These are phyloP conservation scores for Monascus purpureus DNA, from an alignment of 495 filamentous ascomycete genomes.

Conservation along the genomic window DNA sequence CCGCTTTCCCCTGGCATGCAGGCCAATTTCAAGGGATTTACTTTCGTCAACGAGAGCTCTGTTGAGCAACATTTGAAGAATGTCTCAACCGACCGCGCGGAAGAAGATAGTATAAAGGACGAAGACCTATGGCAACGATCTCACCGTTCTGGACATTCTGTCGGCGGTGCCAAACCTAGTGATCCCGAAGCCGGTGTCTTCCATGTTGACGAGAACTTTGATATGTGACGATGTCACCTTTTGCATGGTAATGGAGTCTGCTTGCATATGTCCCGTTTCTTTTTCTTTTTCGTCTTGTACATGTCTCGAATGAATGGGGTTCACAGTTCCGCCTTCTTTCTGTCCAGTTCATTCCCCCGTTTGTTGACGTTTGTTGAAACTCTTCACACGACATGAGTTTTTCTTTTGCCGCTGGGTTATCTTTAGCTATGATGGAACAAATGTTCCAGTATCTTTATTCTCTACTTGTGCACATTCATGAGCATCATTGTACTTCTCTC, in stretches of 20 bases:
- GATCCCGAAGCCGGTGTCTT: conserved; percentile 54
- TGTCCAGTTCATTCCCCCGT: background rate
- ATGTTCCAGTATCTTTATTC: background rate
- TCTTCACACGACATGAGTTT: conserved; percentile 13
- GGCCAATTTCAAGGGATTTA: conserved; percentile 96
- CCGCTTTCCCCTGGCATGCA: conserved; percentile 90
- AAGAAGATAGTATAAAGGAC: conserved; percentile 53
- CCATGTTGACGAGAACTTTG: conserved; percentile 57
- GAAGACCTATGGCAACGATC: conserved; percentile 29
- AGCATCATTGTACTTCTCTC: background rate
- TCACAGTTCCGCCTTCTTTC: background rate
- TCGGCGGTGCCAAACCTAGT: conserved; percentile 39
- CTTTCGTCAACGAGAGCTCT: conserved; percentile 92
- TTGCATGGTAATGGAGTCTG: conserved; percentile 3
- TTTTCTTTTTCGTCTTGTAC: conserved; percentile 15
- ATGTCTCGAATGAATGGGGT: conserved; percentile 16
- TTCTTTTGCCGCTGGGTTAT: conserved; percentile 2
- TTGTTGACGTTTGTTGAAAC: background rate
- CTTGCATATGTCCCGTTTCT: conserved; percentile 11
- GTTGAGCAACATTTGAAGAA: conserved; percentile 78
- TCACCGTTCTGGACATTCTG: conserved; percentile 21
- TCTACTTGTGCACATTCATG: too few species aligned
- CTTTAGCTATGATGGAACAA: background rate
- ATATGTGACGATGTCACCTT: conserved; percentile 37
- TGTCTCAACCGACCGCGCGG: conserved; percentile 49